A percentile compares a stretch with the other conserved stretches of the same genome.
phyloP scores from a whole-genome alignment of 2,329 filamentous ascomycete genomes.

The Claviceps purpurea region DNA sequence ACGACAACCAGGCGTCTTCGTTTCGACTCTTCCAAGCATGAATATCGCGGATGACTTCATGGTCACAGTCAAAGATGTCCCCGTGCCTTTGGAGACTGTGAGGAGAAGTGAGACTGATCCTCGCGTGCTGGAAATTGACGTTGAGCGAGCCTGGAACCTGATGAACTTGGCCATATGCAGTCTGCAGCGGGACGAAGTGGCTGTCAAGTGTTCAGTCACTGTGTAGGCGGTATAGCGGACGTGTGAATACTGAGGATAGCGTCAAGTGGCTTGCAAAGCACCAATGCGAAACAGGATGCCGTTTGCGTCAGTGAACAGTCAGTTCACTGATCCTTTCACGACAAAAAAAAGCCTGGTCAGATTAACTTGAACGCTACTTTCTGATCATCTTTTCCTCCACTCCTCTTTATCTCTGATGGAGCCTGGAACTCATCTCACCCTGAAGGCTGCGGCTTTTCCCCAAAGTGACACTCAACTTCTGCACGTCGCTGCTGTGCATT shows the following conservation, averaged over 20 bases:
- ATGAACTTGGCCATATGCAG: conserved; percentile 30
- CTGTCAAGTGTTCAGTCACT: not conserved
- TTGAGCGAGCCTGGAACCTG: conserved; percentile 63
- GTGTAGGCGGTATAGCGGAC: not conserved
- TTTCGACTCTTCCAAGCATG: conserved; percentile 52
- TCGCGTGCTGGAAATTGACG: conserved; percentile 63
- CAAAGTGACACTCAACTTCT: no score
- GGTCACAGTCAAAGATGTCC: conserved; percentile 57
- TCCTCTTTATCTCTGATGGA: no score
- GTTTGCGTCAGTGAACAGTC: no score
- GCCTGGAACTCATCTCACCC: no score
- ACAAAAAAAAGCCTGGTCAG: no score
- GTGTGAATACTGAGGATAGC: not conserved
- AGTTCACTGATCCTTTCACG: no score
- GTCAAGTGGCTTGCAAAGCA: not conserved
- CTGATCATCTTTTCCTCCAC: no score
- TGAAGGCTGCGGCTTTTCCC: no score
- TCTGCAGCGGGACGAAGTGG: not conserved
- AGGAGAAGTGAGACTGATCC: conserved; percentile 35
- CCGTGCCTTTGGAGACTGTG: conserved; percentile 56
- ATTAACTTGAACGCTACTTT: no score
- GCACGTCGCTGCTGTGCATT: no score
- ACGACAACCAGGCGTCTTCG: conserved; percentile 47
- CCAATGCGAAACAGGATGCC: no score
- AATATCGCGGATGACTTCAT: conserved; percentile 54